Evolutionary conservation across 2,329 filamentous ascomycete species (phyloP), one percentile per base, ranked within the genome.

Genomic region (Cytospora paraplurivora): DNA sequence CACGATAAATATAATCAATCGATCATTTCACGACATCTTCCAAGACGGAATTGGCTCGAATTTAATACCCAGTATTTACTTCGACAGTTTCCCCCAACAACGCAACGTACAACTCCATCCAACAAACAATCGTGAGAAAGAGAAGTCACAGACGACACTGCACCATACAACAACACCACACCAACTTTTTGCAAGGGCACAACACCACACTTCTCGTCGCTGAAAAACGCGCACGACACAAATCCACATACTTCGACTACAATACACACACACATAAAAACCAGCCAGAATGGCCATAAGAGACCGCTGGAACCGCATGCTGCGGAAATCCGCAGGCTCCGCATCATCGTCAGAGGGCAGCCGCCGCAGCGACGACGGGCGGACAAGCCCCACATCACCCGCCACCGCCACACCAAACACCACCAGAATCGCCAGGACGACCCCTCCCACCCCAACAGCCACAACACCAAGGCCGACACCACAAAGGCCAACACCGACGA

Each of bases 241-340:
- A 33, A 5, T 13, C n/a, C 32, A 54, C 33, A 19, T 3, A 17
- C 27, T 5, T 12, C 49, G 52, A 53, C 17, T 6, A 21, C 15
- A 27, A 44, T 3, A 12, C 47, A 33, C n/a, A n/a, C n/a, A n/a
- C 38, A 47, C 1, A 21, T 7, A 32, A 27, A 35, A 19, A 19
- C 41, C 34, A 17, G 1, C 35, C 27, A 52, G 8, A 7, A 66
- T 66, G 64, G 61, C 64, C n/a, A 63, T 66, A 44, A 47, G 64
- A 59, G 64, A 66, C 15, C 53, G 41, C 33, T 63, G 62, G 55
- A 63, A 56, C 56, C 64, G 64, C 51, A 63, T 66, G 35, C 32
- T 66, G 33, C 64, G 61, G 35, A 66, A 63, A 34, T 66, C 64
- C 53, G 19, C 37, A 15, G 51, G 53, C 35, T 63, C 58, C 38